Evolutionary conservation across 768 basidiomycete genomes (phyloP).

Genomic region (Trametes punicea): DNA sequence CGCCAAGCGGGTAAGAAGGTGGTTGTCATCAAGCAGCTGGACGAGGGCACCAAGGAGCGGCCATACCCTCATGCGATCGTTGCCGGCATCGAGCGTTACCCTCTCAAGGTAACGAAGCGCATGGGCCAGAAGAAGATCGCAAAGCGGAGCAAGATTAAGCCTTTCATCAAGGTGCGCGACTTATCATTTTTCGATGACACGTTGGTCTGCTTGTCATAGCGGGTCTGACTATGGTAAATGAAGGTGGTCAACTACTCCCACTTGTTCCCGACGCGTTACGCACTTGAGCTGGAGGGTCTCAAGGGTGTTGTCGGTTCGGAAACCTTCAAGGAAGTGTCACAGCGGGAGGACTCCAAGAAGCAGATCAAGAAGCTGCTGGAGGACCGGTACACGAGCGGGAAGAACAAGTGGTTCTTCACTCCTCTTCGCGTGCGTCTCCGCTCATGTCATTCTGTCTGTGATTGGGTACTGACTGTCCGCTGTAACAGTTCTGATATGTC

Average conservation of each 20-base stretch:
- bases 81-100: conserved; percentile 97
- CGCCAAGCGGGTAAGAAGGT: conserved; percentile 99
- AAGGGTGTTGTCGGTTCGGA: conserved; percentile 83
- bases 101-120: conserved; percentile 92
- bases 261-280: conserved; percentile 98
- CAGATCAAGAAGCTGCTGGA: conserved; percentile 94
- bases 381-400: conserved; percentile 89
- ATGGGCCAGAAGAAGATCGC: conserved; percentile 97
- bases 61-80: conserved; percentile 98
- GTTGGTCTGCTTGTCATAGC: too few relatives aligned
- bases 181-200: not conserved
- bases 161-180: conserved; percentile 91
- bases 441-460: not conserved
- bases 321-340: conserved; percentile 96
- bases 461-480: not conserved
- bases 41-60: conserved; percentile 95
- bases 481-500: conserved; percentile 11
- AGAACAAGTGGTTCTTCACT: conserved; percentile 99
- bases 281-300: conserved; percentile 91
- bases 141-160: conserved; percentile 95
- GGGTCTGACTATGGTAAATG: not conserved
- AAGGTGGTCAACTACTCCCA: conserved; percentile 97
- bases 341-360: conserved; percentile 95
- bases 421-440: conserved; percentile 60
- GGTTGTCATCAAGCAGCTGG: conserved; percentile 95